These are phyloP conservation scores for Helicocarpus griseus DNA, from an alignment of 2,329 filamentous ascomycete species.

Conservation along the genomic window DNA sequence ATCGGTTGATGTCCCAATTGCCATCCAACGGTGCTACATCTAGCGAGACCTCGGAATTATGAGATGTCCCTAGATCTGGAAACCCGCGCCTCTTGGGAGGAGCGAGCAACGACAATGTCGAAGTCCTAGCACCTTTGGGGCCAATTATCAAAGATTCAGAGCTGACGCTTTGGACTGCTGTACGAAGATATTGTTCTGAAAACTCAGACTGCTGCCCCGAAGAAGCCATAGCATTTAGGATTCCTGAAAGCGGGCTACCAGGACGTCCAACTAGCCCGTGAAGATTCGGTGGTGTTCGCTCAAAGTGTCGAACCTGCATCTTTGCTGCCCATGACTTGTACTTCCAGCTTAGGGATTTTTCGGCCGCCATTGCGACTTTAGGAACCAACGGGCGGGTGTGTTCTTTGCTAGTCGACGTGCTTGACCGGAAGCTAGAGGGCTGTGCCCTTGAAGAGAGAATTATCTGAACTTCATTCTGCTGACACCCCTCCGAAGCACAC, in stretches of 20 bases:
- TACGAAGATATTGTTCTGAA: background rate
- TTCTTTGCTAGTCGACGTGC: background rate
- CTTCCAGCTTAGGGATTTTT: conserved; percentile 14
- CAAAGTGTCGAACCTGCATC: conserved; percentile 25
- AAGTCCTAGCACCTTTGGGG: background rate
- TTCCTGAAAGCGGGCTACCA: conserved; percentile 25
- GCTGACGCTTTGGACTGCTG: background rate
- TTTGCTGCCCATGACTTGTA: conserved; percentile 29
- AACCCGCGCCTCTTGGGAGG: background rate
- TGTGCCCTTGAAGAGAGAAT: background rate
- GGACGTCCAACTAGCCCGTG: conserved; percentile 22
- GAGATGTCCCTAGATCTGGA: background rate
- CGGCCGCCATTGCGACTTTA: background rate
- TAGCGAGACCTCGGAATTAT: background rate
- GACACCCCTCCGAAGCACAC: background rate
- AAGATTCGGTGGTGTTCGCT: conserved; percentile 10
- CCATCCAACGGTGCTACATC: background rate
- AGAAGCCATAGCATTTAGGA: conserved; percentile 17
- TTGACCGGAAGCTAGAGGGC: background rate
- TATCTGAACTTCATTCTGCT: background rate
- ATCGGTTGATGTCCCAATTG: background rate
- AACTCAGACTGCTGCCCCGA: conserved; percentile 5
- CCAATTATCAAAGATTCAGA: background rate
- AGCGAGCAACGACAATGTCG: background rate
- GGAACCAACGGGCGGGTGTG: background rate